Evolutionary conservation across 2,329 filamentous ascomycete genomes (phyloP).

Genomic region (Venturia pyrina): DNA sequence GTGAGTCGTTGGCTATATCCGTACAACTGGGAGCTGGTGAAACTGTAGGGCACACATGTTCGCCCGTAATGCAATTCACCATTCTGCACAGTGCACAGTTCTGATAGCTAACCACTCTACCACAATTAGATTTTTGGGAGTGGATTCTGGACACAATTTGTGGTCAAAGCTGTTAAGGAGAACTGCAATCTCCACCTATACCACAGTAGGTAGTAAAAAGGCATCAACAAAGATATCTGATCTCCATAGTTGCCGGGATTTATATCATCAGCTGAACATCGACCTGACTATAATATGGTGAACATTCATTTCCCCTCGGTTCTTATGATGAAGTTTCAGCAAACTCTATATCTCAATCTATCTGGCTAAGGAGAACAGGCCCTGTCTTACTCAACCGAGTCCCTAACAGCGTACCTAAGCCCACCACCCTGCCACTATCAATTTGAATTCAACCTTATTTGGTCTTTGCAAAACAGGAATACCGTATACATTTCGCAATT

Average conservation of each 20-base stretch:
- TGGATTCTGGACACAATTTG: too few relatives aligned
- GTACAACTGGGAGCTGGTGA: too few relatives aligned
- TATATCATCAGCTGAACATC: background rate
- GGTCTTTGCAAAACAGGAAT: too few relatives aligned
- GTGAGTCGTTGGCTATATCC: too few relatives aligned
- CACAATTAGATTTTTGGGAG: background rate
- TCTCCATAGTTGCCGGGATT: background rate
- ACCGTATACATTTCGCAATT: background rate
- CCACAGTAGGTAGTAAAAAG: too few relatives aligned
- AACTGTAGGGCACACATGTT: background rate
- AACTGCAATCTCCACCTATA: background rate
- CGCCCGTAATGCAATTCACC: too few relatives aligned
- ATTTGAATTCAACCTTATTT: background rate
- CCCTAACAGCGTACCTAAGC: background rate
- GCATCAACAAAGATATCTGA: too few relatives aligned
- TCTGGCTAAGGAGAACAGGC: too few relatives aligned
- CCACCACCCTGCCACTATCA: background rate
- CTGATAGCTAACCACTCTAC: too few relatives aligned
- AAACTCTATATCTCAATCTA: background rate
- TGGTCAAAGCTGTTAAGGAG: background rate
- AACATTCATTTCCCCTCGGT: background rate
- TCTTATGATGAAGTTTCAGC: background rate
- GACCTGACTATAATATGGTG: background rate
- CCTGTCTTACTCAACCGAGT: background rate
- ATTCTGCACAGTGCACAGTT: too few relatives aligned